A percentile compares a stretch with the other conserved stretches of the same genome.
Conservation (phyloP, 139 green algal species). For the Pseudopediastrum boryanum region DNA sequence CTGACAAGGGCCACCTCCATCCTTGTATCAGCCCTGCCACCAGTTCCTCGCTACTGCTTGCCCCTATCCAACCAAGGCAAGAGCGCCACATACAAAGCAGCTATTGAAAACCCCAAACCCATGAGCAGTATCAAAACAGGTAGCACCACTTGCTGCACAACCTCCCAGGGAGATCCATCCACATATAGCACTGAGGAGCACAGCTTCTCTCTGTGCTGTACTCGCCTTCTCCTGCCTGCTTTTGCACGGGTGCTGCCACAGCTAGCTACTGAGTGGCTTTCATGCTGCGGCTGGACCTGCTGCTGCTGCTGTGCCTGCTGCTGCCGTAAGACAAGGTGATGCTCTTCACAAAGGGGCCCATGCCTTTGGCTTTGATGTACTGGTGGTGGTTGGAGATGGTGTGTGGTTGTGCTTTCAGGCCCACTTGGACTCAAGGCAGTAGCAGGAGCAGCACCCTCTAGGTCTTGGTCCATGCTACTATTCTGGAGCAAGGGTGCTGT, state of each 20-base stretch:
- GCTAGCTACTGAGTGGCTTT: background rate
- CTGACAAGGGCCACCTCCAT: no score
- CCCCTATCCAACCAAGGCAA: background rate
- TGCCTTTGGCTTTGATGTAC: background rate
- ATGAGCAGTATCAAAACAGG: constrained; percentile 18
- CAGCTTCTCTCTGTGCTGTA: no score
- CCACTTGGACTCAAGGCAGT: no score
- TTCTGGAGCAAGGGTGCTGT: no score
- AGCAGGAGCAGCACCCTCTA: no score
- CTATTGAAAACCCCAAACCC: constrained; percentile 19
- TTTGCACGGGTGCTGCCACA: background rate
- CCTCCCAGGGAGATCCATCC: background rate
- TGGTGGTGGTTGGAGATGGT: background rate
- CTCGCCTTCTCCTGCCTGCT: background rate
- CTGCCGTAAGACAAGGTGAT: background rate
- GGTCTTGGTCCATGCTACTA: no score
- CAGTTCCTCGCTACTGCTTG: background rate
- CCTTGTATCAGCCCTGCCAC: no score
- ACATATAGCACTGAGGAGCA: background rate
- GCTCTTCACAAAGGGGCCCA: background rate
- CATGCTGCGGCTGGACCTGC: background rate
- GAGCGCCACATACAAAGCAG: constrained; percentile 28
- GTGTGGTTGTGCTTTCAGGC: background rate
- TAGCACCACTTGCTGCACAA: constrained; percentile 9
- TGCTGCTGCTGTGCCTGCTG: constrained; percentile 1